Evolutionary conservation across 768 basidiomycete genomes (phyloP), one percentile per base, ranked within the genome.

Genomic region (Clitopilus passeckerianus): DNA sequence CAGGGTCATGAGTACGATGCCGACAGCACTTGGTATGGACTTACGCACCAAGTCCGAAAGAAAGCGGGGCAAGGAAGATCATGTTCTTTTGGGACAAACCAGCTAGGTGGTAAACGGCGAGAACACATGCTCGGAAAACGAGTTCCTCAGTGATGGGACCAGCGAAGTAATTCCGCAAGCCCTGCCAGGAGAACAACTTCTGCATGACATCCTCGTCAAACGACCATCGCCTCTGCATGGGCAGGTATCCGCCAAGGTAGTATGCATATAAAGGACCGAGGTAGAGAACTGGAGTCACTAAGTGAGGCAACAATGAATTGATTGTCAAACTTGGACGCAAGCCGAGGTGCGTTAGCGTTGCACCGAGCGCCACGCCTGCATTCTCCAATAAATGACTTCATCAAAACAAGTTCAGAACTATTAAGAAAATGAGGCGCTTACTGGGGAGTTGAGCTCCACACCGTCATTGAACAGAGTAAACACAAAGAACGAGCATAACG

Each of bases 71-170:
- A 0, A 90, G 72, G 64, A 93, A 90, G 54, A 97, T 82, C 80
- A 95, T 86, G 34, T 79, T 77, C 43, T 60, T 66, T 22, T 64
- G 77, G 0, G 83, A 80, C 1, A 79, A 77, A 16, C 84, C 85
- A 0, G 87, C 82, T 55, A 96, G 79, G 58, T 86, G 78, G 64
- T 91, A 90, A 7, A 86, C 79, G 1, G 87, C 76, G 18, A 97
- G 76, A 27, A 96, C 81, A 68, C 93, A 95, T 0, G 91, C 86
- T 24, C 97, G 79, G 69, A 97, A 98, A 7, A 93, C 91, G 23
- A 97, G 59, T 71, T 98, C 96, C 74, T 99, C 96, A 0, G 95
- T 95, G 34, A 95, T 71, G 0, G 96, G 96, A 3, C 82, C 95
- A 93, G 80, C 59, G 20, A 78, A 54, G 69, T 87, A 93, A 69